A percentile compares a stretch with the other conserved stretches of the same genome.
Conservation (phyloP, 2,329 filamentous ascomycete species). For the Bipolaris zeicola region DNA sequence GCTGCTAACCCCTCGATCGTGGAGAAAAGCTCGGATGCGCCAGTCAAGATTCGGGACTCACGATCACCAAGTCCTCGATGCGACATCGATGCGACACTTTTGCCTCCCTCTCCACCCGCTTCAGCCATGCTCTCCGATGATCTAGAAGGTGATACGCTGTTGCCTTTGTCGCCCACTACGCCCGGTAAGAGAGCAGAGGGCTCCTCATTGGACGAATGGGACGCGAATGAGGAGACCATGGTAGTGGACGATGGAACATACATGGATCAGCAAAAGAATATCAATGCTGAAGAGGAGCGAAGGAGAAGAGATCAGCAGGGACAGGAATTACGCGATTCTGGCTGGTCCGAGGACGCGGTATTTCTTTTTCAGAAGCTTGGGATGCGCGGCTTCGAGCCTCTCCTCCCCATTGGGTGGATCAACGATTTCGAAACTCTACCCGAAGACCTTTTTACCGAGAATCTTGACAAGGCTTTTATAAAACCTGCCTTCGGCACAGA, state of each 20-base stretch:
- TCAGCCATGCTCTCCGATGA: conserved; percentile 31
- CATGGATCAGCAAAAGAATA: conserved; percentile 29
- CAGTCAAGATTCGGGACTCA: conserved; percentile 31
- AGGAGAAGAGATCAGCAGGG: conserved; percentile 34
- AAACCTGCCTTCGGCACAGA: conserved; percentile 50
- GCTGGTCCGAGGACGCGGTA: conserved; percentile 60
- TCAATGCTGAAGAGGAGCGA: conserved; percentile 33
- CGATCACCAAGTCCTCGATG: conserved; percentile 27
- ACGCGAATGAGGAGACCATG: conserved; percentile 46
- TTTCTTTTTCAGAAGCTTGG: conserved; percentile 60
- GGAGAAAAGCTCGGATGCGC: conserved; percentile 45
- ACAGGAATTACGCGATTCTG: conserved; percentile 47
- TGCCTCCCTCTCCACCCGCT: conserved; percentile 40
- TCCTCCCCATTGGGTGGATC: conserved; percentile 59
- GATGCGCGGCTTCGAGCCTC: conserved; percentile 62
- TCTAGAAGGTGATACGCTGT: conserved; percentile 40
- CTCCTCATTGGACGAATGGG: conserved; percentile 30
- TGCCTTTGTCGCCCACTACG: conserved; percentile 18
- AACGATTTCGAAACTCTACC: conserved; percentile 62
- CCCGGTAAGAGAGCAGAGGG: conserved; percentile 11
- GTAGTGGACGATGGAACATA: conserved; percentile 43
- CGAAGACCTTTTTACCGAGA: conserved; percentile 56
- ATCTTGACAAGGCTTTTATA: conserved; percentile 54
- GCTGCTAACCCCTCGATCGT: conserved; percentile 5
- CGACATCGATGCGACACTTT: conserved; percentile 31